phyloP scores from a whole-genome alignment of 2,329 filamentous ascomycete genomes.

The Claviceps capensis region DNA sequence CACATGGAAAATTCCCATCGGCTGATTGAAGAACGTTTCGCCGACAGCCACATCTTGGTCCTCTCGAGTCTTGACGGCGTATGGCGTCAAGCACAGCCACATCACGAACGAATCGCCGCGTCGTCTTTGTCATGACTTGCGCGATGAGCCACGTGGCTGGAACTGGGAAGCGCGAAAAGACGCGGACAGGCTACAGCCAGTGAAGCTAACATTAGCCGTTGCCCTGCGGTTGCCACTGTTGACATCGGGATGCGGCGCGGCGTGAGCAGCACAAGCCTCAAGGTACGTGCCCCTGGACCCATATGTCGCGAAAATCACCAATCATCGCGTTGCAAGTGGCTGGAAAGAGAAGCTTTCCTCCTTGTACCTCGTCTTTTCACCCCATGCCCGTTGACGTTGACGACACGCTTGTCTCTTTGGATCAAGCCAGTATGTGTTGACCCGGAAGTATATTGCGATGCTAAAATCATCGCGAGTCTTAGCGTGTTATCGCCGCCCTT shows the following conservation, averaged over 20 bases:
- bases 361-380: neutral
- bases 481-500: no score
- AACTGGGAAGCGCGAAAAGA: slow-evolving; percentile 6
- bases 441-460: neutral
- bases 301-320: slow-evolving; percentile 6
- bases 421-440: neutral
- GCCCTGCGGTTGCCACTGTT: slow-evolving; percentile 43
- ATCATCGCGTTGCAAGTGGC: slow-evolving; percentile 12
- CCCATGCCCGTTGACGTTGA: neutral
- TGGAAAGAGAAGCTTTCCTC: neutral
- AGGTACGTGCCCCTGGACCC: slow-evolving; percentile 9
- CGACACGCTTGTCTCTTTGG: neutral
- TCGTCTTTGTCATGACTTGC: slow-evolving; percentile 5
- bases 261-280: neutral
- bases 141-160: slow-evolving; percentile 17
- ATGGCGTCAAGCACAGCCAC: neutral
- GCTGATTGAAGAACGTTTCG: slow-evolving; percentile 13
- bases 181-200: slow-evolving; percentile 22
- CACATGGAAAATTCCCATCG: slow-evolving; percentile 13
- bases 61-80: neutral
- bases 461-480: neutral
- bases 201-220: slow-evolving; percentile 28
- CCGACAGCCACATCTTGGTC: slow-evolving; percentile 6
- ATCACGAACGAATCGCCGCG: neutral
- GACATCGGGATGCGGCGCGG: slow-evolving; percentile 16